A percentile compares a stretch with the other conserved stretches of the same genome.
Conservation (phyloP, 208 protist species). For the Trypanosoma melophagium region DNA sequence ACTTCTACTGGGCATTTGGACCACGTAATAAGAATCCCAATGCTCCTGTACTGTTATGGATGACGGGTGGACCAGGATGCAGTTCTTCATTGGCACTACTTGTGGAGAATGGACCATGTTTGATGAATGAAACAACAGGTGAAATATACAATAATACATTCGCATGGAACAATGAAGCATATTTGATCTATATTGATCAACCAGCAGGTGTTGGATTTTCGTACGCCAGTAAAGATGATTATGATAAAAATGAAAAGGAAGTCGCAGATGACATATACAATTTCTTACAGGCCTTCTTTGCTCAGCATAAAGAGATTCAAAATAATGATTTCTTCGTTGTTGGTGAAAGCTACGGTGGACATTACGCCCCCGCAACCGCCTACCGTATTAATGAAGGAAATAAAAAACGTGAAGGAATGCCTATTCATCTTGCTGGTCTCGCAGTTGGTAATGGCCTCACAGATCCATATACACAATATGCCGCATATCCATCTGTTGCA, state of each 20-base stretch:
- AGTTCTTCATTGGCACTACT: conserved; percentile 64
- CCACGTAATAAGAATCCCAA: conserved; percentile 41
- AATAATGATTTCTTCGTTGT: conserved; percentile 77
- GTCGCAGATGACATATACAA: conserved; percentile 88
- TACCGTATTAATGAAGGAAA: conserved; percentile 39
- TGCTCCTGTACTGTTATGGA: conserved; percentile 85
- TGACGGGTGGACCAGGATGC: conserved; percentile 92
- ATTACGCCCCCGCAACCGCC: conserved; percentile 60
- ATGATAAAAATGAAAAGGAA: conserved; percentile 61
- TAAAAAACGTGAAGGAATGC: conserved; percentile 22
- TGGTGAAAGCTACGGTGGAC: conserved; percentile 77
- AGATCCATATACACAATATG: conserved; percentile 78
- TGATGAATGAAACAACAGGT: conserved; percentile 51
- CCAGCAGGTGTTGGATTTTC: conserved; percentile 87
- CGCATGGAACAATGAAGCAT: conserved; percentile 82
- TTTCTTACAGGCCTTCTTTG: conserved; percentile 78
- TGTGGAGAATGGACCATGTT: conserved; percentile 81
- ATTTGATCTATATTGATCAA: conserved; percentile 92
- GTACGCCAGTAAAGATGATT: conserved; percentile 52
- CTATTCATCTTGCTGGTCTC: conserved; percentile 69
- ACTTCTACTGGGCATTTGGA: conserved; percentile 92
- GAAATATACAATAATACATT: conserved; percentile 50
- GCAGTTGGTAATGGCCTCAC: conserved; percentile 90
- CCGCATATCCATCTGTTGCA: conserved; percentile 51
- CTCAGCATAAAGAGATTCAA: conserved; percentile 30